Evolutionary conservation across 1,284 basidiomycete species (phyloP), one percentile per base, ranked within the genome.

Genomic region (Fomitopsis palustris): DNA sequence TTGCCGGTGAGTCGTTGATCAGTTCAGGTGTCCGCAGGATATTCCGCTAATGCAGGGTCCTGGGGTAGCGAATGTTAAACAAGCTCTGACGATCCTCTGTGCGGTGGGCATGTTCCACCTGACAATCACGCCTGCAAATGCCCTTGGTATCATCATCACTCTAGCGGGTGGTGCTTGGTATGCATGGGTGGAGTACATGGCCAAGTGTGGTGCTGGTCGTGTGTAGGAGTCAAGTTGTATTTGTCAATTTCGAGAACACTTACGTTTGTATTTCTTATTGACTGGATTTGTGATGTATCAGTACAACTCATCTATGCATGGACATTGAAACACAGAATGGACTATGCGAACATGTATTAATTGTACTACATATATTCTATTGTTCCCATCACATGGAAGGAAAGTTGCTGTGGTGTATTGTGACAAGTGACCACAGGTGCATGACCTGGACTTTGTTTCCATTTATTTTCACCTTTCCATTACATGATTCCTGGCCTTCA

Each of bases 11-110:
- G 83, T 61, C 19, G 9, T 38, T 23, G 1, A 8, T 10, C 25
- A 23, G 19, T 17, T 21, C 14, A 72, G 17, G 31, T 47, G n/a
- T 51, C 21, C 41, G 9, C 27, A 16, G 19, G 21, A 9, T 14
- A 9, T 3, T 3, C 6, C 4, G 25, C 33, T 33, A 33, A 51
- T 21, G 27, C 47, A 31, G 9, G 17, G 33, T 58, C 6, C 31
- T 33, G 31, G 35, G 17, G 8, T 65, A 90, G 92, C 87, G 55
- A 95, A 95, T 69, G 85, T 95, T 58, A 98, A 98, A 75, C 95
- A 97, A 71, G 95, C 95, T n/a, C 74, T 97, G 62, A 96, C 95
- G 1, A 88, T 97, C 63, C 78, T 95, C 2, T 84, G 90, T 55
- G 93, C 94, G 0, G 92, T 97, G 10, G 66, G 82, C 38, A 81